Evolutionary conservation across 2,329 filamentous ascomycete genomes (phyloP), one percentile per base, ranked within the genome.

Genomic region (Albifimbria verrucaria): DNA sequence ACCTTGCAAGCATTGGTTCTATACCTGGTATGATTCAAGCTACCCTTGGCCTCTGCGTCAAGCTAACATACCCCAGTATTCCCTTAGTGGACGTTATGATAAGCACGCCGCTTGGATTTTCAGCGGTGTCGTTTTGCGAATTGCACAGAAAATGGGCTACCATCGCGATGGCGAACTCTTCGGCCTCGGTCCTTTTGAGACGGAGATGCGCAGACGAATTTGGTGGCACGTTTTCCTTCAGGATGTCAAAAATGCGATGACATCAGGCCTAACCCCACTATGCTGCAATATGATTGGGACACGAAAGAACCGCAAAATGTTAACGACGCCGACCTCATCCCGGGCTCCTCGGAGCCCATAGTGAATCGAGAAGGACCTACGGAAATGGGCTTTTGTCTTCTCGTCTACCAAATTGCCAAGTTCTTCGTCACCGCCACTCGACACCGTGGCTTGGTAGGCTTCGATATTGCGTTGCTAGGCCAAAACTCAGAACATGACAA

Each of bases 81-180:
- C 81, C 1, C 70, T 86, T 1, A 76, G 82, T 50, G 80, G 81
- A 28, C 77, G 79, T 6, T 83, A 82, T 60, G 80, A 85, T 55
- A 77, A 78, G 3, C 81, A 85, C 58, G 78, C 80, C 2, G 73
- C 80, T 4, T 86, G 82, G 81, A 77, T 85, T 43, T 62, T 87
- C 21, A 82, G 81, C 49, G 84, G 84, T 4, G 73, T 83, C 17
- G 74, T 83, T 5, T 74, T 88, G 28, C 78, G 86, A 20, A 82
- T 88, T 50, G 85, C 83, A 1, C 81, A 87, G 62, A 85, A 85
- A 62, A 85, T 88, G 76, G 86, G 86, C 1, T 74, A 88, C 47
- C 83, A 88, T 55, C 77, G 81, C 12, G 85, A 88, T 54, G 84
- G 83, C 32, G 77, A 79, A 54, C 66, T 70, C 18, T 71, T 85